Evolutionary conservation across 2,329 filamentous ascomycete genomes (phyloP).

Genomic region (Calonectria hongkongensis): DNA sequence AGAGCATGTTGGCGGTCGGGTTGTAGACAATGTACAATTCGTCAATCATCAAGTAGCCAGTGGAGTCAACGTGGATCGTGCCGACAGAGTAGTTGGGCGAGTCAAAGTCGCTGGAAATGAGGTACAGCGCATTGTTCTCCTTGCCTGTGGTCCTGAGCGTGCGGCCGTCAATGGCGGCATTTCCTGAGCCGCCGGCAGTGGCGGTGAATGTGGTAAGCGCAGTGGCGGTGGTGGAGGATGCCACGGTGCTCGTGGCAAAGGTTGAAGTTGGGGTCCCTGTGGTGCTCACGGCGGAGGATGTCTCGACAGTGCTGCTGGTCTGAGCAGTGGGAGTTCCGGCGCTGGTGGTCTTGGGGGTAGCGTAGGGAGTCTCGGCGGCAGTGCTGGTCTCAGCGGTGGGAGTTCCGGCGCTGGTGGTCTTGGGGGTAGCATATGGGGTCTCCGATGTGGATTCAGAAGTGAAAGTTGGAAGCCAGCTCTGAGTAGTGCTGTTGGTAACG

Average conservation of each 20-base stretch:
- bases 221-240: background rate
- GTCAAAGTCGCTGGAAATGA: background rate
- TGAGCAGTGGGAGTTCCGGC: background rate
- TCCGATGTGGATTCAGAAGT: background rate
- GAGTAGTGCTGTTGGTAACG: no score
- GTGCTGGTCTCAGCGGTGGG: background rate
- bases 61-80: conserved; percentile 12
- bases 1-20: background rate
- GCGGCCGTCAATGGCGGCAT: background rate
- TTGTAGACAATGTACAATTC: conserved; percentile 15
- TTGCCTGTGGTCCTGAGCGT: background rate
- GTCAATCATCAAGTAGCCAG: conserved; percentile 12
- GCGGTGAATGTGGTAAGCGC: background rate
- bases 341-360: background rate
- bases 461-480: background rate
- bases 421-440: no score
- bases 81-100: conserved; percentile 11
- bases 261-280: background rate
- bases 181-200: background rate
- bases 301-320: background rate
- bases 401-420: background rate
- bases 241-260: background rate
- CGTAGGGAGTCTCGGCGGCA: no score
- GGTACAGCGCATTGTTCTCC: conserved; percentile 17
- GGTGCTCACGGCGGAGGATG: background rate